Evolutionary conservation across 2,329 filamentous ascomycete species (phyloP), one percentile per base, ranked within the genome.

Genomic region (Venturia carpophila): DNA sequence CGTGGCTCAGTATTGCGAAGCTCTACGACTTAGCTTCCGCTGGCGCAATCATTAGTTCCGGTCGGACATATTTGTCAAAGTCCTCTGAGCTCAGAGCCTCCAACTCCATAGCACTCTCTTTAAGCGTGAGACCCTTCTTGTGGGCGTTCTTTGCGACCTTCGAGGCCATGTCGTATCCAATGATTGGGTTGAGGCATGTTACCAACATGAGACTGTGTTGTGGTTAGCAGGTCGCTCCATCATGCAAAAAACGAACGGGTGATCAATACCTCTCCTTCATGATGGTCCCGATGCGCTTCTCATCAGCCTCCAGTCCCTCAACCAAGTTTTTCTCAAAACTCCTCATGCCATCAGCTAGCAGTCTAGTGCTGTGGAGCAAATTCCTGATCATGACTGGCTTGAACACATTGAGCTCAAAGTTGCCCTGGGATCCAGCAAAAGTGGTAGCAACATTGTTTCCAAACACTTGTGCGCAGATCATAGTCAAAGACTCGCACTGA

Each of bases 391-490:
- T 84, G 66, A 97, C 85, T 55, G 94, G 94, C 84, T 97, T 97
- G 86, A 96, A 99, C 65, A 97, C 94, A 79, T 97, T 99, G 71
- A 99, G 85, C 80, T 97, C 94, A 72, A 99, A 99, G 81, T 97
- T 95, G 70, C 94, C 94, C 80, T 94, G 96, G 82, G 95, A 95
- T 74, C 93, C 94, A 68, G 92, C 91, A 72, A 97, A 91, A 39
- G 93, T 97, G 67, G 91, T 87, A 45, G 94, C 91, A 64, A 92
- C 89, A 75, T 97, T 87, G 84, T 99, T 99, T 74, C 94, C 94
- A 84, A 97, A 96, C 68, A 99, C 93, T 79, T 99, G 94, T 24
- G 91, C 87, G 81, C 93, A 97, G 67, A 97, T 83, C 94, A 99
- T 99, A 71, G 94, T 97, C 77, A 99, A 81, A 68, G 92, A 90